Conservation (phyloP, 2,329 filamentous ascomycete species). For the Penicillium hordei region DNA sequence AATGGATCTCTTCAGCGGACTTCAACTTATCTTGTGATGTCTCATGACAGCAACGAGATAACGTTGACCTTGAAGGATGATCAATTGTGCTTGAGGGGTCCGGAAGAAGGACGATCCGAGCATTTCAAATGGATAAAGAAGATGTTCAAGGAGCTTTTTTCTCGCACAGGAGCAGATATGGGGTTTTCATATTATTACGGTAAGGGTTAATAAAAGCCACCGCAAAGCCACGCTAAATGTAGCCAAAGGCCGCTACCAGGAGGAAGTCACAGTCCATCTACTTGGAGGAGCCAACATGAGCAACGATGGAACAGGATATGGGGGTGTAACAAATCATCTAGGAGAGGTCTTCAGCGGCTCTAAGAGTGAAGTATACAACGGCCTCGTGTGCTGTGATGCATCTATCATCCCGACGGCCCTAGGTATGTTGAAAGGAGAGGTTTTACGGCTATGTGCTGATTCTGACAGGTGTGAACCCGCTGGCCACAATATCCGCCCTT, state of each 20-base stretch:
- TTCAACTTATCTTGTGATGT: constrained; percentile 66
- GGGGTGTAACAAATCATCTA: constrained; percentile 61
- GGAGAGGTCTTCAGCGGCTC: constrained; percentile 61
- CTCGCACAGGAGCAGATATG: constrained; percentile 6
- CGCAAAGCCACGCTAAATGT: not conserved
- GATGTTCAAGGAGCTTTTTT: constrained; percentile 37
- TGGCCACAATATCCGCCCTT: constrained; percentile 68
- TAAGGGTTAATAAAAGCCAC: not conserved
- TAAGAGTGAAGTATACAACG: constrained; percentile 53
- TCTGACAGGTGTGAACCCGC: constrained; percentile 56
- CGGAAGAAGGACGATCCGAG: constrained; percentile 13
- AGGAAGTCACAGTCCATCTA: constrained; percentile 58
- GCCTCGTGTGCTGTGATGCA: constrained; percentile 63
- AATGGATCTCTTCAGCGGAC: constrained; percentile 60
- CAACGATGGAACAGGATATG: constrained; percentile 55
- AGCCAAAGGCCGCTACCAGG: constrained; percentile 8
- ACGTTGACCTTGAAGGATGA: constrained; percentile 60
- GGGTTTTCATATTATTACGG: constrained; percentile 5
- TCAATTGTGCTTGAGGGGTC: constrained; percentile 30
- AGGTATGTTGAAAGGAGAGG: constrained; percentile 29
- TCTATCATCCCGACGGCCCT: constrained; percentile 62
- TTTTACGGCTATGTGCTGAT: not conserved
- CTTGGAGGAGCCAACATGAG: constrained; percentile 66
- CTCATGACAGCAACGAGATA: constrained; percentile 64
- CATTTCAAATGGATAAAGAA: constrained; percentile 18